Evolutionary conservation across 1,284 basidiomycete genomes (phyloP).

Genomic region (Boletus subluridellus): DNA sequence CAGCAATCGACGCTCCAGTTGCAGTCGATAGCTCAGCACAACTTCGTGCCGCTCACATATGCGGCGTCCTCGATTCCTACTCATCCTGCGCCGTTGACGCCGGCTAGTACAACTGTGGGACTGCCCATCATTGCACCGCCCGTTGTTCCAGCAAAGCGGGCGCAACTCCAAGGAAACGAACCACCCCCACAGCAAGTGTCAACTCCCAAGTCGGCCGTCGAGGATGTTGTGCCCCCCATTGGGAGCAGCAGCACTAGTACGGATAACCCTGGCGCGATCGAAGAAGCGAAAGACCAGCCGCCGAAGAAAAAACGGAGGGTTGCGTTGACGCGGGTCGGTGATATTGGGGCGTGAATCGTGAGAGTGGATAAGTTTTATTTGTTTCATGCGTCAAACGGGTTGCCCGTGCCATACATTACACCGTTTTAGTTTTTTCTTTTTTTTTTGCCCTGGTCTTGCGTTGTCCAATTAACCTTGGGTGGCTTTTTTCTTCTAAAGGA

Average conservation of each 20-base stretch:
- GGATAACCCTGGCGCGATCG: slow-evolving; percentile 15
- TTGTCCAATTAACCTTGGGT: slow-evolving; percentile 10
- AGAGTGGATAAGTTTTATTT: not conserved
- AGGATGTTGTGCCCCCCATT: slow-evolving; percentile 13
- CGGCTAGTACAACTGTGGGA: slow-evolving; percentile 37
- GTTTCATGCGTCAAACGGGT: slow-evolving; percentile 3
- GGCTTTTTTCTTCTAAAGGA: not conserved
- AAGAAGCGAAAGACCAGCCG: slow-evolving; percentile 40
- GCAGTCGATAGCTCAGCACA: slow-evolving; percentile 81
- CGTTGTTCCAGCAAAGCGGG: slow-evolving; percentile 48
- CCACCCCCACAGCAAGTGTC: slow-evolving; percentile 50
- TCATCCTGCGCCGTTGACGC: slow-evolving; percentile 36
- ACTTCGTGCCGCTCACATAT: slow-evolving; percentile 60
- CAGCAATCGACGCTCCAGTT: slow-evolving; percentile 86
- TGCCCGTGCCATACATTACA: slow-evolving; percentile 19
- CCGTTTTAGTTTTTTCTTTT: slow-evolving; percentile 14
- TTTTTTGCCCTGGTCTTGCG: slow-evolving; percentile 2
- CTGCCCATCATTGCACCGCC: slow-evolving; percentile 43
- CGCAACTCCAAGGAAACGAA: slow-evolving; percentile 36
- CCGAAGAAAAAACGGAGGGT: slow-evolving; percentile 91
- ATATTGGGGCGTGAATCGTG: slow-evolving; percentile 43
- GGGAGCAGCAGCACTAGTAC: slow-evolving; percentile 8
- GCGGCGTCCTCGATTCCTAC: slow-evolving; percentile 15
- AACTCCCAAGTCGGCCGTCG: slow-evolving; percentile 33
- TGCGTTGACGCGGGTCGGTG: slow-evolving; percentile 70